Conservation (phyloP, 1,284 basidiomycete genomes). For the Ustilago trichophora region DNA sequence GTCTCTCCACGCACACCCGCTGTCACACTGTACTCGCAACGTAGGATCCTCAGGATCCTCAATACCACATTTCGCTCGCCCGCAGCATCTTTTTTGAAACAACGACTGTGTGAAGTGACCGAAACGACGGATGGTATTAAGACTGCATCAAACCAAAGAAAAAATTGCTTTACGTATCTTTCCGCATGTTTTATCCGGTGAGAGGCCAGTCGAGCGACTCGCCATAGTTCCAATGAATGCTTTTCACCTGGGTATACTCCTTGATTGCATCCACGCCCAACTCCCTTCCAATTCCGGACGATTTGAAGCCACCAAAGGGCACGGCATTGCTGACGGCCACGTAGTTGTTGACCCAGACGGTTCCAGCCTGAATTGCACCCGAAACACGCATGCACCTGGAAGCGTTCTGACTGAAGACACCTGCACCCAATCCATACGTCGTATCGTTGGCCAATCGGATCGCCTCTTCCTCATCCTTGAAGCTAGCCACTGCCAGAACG, state of each 20-base stretch:
- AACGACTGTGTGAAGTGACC: no score
- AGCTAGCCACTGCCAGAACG: constrained; percentile 71
- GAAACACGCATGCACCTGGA: constrained; percentile 18
- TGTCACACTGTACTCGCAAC: no score
- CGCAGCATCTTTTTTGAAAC: no score
- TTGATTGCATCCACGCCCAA: constrained; percentile 34
- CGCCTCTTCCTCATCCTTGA: constrained; percentile 73
- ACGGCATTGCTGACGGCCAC: constrained; percentile 42
- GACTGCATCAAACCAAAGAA: no score
- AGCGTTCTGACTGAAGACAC: constrained; percentile 77
- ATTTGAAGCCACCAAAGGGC: constrained; percentile 69
- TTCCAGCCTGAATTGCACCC: constrained; percentile 67
- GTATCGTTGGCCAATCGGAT: constrained; percentile 76
- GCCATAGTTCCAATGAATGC: constrained; percentile 29
- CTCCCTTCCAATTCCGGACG: constrained; percentile 32
- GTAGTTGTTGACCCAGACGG: constrained; percentile 80
- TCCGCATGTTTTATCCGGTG: no score
- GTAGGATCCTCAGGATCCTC: no score
- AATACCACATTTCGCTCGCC: no score
- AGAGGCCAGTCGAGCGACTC: constrained; percentile 33
- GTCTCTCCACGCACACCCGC: neutral
- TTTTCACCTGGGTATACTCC: constrained; percentile 26
- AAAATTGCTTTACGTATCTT: no score
- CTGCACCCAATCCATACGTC: constrained; percentile 81
- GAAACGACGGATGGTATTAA: no score